Evolutionary conservation across 257 asterid species (phyloP), one percentile per base, ranked within the genome.

Genomic region (Solanum peruvianum): DNA sequence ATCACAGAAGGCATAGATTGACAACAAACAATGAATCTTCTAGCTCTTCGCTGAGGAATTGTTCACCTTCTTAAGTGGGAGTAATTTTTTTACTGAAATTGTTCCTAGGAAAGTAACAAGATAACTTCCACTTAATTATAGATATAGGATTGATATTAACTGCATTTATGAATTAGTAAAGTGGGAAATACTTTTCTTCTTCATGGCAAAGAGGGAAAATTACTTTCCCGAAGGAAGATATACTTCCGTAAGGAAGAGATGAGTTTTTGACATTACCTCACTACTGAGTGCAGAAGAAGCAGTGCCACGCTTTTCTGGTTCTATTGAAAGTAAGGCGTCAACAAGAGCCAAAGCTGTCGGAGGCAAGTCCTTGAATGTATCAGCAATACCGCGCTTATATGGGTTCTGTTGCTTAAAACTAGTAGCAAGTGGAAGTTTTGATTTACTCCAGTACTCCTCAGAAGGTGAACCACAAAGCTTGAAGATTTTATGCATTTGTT

Each of bases 401-500:
- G 90, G 82, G 1, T 88, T 58, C 2, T 85, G 90, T n/a, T 87
- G 86, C 71, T 85, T 88, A 52, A 88, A 88, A 76, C 85, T 84
- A n/a, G 86, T 76, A 37, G 87, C 87, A 49, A 52, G 89, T 42
- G 90, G 88, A 20, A 88, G 77, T 33, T 85, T 88, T 37, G 88
- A 73, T 84, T 77, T 84, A 58, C 72, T 85, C 90, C 90, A 84
- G 78, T 87, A 87, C 45, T 87, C 89, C 39, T 83, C 87, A 33
- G 85, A 87, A 37, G 89, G 89, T 56, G 90, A 84, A 64, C 90
- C 90, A 66, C 90, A 88, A 58, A 88, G 90, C 82, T 85, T 88
- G 88, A 88, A 88, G 44, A 88, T 88, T 73, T 88, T 88, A 67
- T 88, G 87, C 78, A 88, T 75, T 85, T 88, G 88, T 73, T 88